These are phyloP conservation scores for Ramalina peruviana DNA, from an alignment of 495 filamentous ascomycete species.

Conservation along the genomic window DNA sequence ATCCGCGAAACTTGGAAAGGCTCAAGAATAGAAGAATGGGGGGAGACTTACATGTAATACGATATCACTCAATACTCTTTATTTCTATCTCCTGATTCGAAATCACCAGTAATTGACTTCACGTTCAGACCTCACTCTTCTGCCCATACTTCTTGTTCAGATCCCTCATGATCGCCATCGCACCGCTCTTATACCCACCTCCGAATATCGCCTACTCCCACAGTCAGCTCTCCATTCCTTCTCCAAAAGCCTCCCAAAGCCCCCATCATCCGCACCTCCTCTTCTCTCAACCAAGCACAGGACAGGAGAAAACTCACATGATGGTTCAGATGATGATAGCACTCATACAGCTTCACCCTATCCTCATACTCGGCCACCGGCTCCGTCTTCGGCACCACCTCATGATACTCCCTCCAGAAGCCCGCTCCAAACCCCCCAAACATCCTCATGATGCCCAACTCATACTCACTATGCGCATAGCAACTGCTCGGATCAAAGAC, in stretches of 20 bases:
- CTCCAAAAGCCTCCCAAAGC: too few relatives aligned
- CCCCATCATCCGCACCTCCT: too few relatives aligned
- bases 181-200: constrained; percentile 56
- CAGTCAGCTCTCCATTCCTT: too few relatives aligned
- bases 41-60: not conserved
- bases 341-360: constrained; percentile 62
- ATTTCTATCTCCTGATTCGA: not conserved
- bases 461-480: constrained; percentile 82
- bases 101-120: not conserved
- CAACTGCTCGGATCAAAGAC: constrained; percentile 69
- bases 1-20: not conserved
- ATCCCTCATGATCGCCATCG: constrained; percentile 59
- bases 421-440: constrained; percentile 77
- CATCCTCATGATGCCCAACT: constrained; percentile 89
- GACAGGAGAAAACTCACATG: constrained; percentile 24
- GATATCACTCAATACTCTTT: not conserved
- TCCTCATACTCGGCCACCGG: constrained; percentile 77
- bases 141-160: constrained; percentile 54
- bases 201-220: constrained; percentile 45
- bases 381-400: constrained; percentile 60
- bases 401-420: constrained; percentile 68
- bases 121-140: constrained; percentile 7
- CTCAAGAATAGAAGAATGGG: not conserved
- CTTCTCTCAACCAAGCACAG: not conserved
- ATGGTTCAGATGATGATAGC: constrained; percentile 86